Evolutionary conservation across 2,329 filamentous ascomycete genomes (phyloP).

Genomic region (Neofusicoccum sp.): DNA sequence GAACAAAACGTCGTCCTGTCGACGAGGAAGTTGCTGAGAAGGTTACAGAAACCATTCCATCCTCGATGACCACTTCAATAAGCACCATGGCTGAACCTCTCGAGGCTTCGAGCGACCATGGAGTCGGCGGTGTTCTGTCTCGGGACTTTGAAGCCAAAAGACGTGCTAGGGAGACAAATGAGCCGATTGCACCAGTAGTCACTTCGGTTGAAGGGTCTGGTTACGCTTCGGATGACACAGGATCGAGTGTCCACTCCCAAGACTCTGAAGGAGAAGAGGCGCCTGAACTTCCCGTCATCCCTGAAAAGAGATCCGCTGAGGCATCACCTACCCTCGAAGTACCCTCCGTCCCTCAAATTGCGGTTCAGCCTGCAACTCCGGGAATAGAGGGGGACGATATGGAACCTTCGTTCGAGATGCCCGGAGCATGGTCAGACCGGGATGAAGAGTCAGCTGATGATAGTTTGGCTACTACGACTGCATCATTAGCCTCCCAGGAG

Average conservation of each 20-base stretch:
- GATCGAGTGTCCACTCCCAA: background rate
- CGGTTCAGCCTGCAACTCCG: conserved; percentile 41
- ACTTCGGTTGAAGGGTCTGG: conserved; percentile 69
- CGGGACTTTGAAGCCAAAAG: conserved; percentile 51
- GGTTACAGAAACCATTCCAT: conserved; percentile 49
- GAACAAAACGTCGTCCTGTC: conserved; percentile 55
- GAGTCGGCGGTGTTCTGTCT: conserved; percentile 58
- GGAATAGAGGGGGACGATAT: conserved; percentile 31
- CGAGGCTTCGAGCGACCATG: conserved; percentile 63
- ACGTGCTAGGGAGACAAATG: conserved; percentile 46
- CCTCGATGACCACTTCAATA: conserved; percentile 38
- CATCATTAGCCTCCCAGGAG: background rate
- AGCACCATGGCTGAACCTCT: conserved; percentile 41
- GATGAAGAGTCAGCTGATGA: conserved; percentile 30
- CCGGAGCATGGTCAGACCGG: conserved; percentile 31
- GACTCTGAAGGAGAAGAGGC: background rate
- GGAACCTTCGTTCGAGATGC: conserved; percentile 29
- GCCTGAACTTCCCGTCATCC: background rate
- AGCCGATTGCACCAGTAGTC: conserved; percentile 71
- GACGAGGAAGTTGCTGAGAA: conserved; percentile 56
- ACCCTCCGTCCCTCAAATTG: conserved; percentile 35
- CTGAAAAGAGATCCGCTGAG: conserved; percentile 1
- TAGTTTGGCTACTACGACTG: conserved; percentile 21
- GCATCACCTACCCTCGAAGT: background rate
- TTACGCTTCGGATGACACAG: conserved; percentile 55